Percentiles rank a stretch among this genome's conserved stretches.
Evolutionary conservation across 345 rosid genomes (phyloP).

Genomic region (Gossypium rotundifolium): DNA sequence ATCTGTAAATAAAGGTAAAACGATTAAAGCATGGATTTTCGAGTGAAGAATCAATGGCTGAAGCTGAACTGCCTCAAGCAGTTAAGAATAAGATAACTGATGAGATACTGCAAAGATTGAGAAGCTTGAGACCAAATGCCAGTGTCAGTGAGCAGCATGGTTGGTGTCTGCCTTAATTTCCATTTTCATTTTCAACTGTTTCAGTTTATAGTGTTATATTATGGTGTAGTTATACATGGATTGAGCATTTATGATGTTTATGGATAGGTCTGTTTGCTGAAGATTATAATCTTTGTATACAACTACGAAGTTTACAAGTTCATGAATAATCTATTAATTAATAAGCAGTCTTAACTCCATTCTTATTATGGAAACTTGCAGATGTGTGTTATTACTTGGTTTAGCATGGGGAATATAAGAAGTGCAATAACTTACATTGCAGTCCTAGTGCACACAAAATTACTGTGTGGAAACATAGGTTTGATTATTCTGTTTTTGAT

Average conservation of each 20-base stretch:
- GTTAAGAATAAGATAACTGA: conserved; percentile 56
- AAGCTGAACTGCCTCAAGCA: conserved; percentile 44
- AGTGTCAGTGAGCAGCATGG: conserved; percentile 55
- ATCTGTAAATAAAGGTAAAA: conserved; percentile 42
- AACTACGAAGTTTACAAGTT: background rate
- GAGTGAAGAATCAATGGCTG: conserved; percentile 28
- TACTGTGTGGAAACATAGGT: background rate
- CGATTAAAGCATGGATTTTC: conserved; percentile 42
- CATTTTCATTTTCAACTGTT: background rate
- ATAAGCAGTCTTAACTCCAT: background rate
- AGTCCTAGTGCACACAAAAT: background rate
- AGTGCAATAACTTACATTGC: background rate
- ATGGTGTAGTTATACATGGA: background rate
- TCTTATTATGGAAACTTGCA: background rate
- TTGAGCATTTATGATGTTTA: background rate
- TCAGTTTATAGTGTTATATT: background rate
- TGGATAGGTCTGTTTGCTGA: background rate
- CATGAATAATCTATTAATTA: background rate
- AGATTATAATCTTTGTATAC: background rate
- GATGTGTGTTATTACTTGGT: background rate
- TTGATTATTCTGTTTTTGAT: background rate
- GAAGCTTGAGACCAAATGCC: conserved; percentile 35
- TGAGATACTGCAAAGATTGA: conserved; percentile 61
- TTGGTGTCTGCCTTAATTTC: conserved; percentile 21
- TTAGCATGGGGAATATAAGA: background rate